Evolutionary conservation across 352 stramenopile genomes (phyloP).

Genomic region (Phytophthora cryptogea): DNA sequence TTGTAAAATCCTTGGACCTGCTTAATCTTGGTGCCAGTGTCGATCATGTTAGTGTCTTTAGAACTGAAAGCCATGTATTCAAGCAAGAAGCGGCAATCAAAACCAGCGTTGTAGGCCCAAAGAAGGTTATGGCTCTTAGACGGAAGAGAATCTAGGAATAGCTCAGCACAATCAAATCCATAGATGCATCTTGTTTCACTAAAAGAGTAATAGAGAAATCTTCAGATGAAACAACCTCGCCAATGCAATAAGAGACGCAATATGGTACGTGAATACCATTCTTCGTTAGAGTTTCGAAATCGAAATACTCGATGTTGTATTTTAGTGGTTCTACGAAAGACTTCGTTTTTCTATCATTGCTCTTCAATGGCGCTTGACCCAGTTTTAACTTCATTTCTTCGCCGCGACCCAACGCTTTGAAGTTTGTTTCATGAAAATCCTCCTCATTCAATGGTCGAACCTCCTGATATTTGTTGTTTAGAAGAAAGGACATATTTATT

Average conservation of each 20-base stretch:
- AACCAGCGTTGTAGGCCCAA: constrained; percentile 1
- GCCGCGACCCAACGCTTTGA: constrained; percentile 8
- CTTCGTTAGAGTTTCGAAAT: constrained; percentile 10
- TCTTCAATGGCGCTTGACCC: constrained; percentile 7
- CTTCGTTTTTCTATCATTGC: constrained; percentile 2
- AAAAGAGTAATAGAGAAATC: no score
- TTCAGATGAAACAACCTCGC: no score
- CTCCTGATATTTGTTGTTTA: constrained; percentile 18
- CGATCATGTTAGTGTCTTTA: no score
- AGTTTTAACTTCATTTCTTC: constrained; percentile 7
- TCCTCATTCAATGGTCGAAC: constrained; percentile 5
- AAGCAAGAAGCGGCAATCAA: neutral
- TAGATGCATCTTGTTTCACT: constrained; percentile 11
- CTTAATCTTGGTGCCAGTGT: constrained; percentile 1
- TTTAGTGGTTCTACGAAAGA: constrained; percentile 4
- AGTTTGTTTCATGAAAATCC: constrained; percentile 5
- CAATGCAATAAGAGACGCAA: constrained; percentile 15
- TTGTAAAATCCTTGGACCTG: constrained; percentile 2
- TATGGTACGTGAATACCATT: constrained; percentile 7
- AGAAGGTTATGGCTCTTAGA: no score
- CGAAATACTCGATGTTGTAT: constrained; percentile 11
- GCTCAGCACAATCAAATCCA: constrained; percentile 8
- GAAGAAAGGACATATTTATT: constrained; percentile 7
- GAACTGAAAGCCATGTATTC: neutral
- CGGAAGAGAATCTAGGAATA: constrained; percentile 9